Conservation (phyloP, 257 asterid species). For the Solanum appendiculatum region DNA sequence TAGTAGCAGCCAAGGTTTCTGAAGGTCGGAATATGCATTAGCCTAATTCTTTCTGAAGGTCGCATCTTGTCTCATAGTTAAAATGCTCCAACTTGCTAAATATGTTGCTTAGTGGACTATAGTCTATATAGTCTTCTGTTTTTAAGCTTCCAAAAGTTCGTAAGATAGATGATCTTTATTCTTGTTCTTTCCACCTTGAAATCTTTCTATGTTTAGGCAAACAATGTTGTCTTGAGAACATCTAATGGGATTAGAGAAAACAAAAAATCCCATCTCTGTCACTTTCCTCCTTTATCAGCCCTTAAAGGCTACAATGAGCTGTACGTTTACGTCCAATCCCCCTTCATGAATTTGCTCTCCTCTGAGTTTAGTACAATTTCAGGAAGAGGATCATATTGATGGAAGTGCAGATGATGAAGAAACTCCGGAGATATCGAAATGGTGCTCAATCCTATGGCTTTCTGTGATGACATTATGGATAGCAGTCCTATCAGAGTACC, state of each 20-base stretch:
- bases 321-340: not conserved
- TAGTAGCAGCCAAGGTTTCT: not conserved
- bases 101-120: not conserved
- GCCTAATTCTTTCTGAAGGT: not conserved
- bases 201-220: not conserved
- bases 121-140: not conserved
- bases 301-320: not conserved
- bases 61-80: not conserved
- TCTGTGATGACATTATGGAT: conserved; percentile 45
- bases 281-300: not conserved
- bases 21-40: not conserved
- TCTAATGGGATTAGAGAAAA: not conserved
- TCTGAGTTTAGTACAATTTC: not conserved
- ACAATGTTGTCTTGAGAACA: not conserved
- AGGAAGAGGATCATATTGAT: conserved; percentile 38
- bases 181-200: not conserved
- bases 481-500: conserved; percentile 63
- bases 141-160: not conserved
- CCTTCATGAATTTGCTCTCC: not conserved
- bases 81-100: not conserved
- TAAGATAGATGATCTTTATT: not conserved
- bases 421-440: conserved; percentile 47
- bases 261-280: not conserved
- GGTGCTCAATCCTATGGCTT: conserved; percentile 68
- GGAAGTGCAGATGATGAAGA: conserved; percentile 42